Conservation (phyloP, 805 yeast species). For the Candida koratica region DNA sequence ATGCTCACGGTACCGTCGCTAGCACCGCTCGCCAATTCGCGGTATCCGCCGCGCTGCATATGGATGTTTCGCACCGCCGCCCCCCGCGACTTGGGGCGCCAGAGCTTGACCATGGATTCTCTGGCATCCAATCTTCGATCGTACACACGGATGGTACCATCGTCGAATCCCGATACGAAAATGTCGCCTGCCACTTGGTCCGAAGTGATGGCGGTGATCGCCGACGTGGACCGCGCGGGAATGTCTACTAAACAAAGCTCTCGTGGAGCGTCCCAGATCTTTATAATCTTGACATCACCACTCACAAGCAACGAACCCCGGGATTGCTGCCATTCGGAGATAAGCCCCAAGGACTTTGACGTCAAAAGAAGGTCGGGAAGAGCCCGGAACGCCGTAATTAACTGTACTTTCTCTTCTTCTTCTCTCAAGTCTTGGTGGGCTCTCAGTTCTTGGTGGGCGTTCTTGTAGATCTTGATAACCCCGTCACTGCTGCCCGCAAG, state of each 20-base stretch:
- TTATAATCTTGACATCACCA: conserved; percentile 88
- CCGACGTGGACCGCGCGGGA: conserved; percentile 85
- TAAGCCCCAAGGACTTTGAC: conserved; percentile 75
- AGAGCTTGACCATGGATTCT: conserved; percentile 78
- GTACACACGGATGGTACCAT: conserved; percentile 83
- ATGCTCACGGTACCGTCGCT: conserved; percentile 77
- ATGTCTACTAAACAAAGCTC: conserved; percentile 83
- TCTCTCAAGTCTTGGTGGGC: conserved; percentile 46
- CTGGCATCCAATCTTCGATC: conserved; percentile 83
- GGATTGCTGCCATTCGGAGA: conserved; percentile 96
- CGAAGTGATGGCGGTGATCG: conserved; percentile 85
- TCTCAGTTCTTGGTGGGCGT: conserved; percentile 68
- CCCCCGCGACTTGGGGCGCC: conserved; percentile 44
- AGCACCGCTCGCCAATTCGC: conserved; percentile 83
- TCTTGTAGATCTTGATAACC: conserved; percentile 78
- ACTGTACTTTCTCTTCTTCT: conserved; percentile 39
- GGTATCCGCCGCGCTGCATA: conserved; percentile 94
- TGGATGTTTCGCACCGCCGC: conserved; percentile 75
- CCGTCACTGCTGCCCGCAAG: conserved; percentile 93
- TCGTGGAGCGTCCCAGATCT: conserved; percentile 96
- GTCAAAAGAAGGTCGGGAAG: conserved; percentile 79
- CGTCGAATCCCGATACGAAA: conserved; percentile 88
- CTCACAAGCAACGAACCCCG: conserved; percentile 87
- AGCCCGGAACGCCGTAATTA: conserved; percentile 90
- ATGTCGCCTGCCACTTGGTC: conserved; percentile 94